Evolutionary conservation across 805 yeast genomes (phyloP), one percentile per base, ranked within the genome.

Genomic region (Ogataea ganodermae): DNA sequence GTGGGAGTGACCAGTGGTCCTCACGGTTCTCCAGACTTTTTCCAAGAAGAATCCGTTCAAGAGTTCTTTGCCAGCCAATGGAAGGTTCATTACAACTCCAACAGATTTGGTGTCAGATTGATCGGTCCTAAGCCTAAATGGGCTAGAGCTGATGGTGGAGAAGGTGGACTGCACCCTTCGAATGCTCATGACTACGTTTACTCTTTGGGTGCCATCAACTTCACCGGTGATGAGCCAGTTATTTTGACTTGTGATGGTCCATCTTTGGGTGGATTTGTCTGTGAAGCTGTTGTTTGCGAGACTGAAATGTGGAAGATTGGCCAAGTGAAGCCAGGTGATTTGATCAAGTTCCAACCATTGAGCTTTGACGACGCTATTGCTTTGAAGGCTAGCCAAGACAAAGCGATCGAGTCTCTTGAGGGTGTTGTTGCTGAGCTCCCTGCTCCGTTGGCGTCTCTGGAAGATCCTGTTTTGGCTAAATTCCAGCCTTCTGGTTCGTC

Each of bases 271-370:
- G 99, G 99, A 1, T 94, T 92, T 63, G 97, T 92, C 27, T 92
- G 98, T 69, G 86, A 90, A 63, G 97, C 96, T 7, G 97, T 94
- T 50, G 96, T 94, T 55, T 87, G 89, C 12, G 95, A 90, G 62
- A 89, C 95, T 33, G 99, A 94, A 71, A 81, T 94, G 85, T 92
- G 98, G 98, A 94, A 94, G 73, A 87, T 94, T 63, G 99, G 99
- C 39, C 98, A 92, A 72, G 91, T 89, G 35, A 91, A 88, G 67
- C 97, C 98, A 4, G 98, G 98, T 62, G 98, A 94, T 62, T 59
- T 67, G 40, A 82, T 92, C 50, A 79, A 79, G 56, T 92, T 94
- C 73, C 81, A 82, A 47, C 96, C 97, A 30, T 75, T 94, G 36
- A 60, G 81, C 13, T 85, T 79, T 57, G 82, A 79, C 24, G 70